These are phyloP conservation scores for Exophiala aquamarina DNA, from an alignment of 2,329 filamentous ascomycete genomes.

Conservation along the genomic window DNA sequence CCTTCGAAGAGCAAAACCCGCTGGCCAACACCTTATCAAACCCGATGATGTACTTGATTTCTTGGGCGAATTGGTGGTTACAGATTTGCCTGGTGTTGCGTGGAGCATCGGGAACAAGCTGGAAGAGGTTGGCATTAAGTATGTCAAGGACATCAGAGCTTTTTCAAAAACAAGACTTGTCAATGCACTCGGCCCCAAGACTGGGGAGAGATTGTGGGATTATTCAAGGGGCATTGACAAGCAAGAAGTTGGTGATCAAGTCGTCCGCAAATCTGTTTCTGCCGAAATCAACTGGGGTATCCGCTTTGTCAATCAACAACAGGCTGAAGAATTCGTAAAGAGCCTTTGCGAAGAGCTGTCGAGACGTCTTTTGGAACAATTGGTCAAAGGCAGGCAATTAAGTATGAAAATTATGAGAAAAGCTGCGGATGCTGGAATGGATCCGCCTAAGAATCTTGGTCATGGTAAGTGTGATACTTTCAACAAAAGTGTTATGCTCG, in stretches of 20 bases:
- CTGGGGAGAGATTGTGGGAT: constrained; percentile 84
- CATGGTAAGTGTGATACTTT: constrained; percentile 94
- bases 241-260: constrained; percentile 80
- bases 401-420: constrained; percentile 95
- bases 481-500: constrained; percentile 82
- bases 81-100: constrained; percentile 87
- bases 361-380: constrained; percentile 74
- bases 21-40: constrained; percentile 85
- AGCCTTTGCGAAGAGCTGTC: constrained; percentile 84
- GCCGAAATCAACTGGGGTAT: constrained; percentile 99
- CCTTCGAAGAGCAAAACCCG: constrained; percentile 87
- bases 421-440: constrained; percentile 79
- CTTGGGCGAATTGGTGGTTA: constrained; percentile 73
- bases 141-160: constrained; percentile 79
- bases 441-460: constrained; percentile 88
- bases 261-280: constrained; percentile 87
- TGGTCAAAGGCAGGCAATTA: constrained; percentile 82
- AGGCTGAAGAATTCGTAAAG: constrained; percentile 87
- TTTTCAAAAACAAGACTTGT: constrained; percentile 73
- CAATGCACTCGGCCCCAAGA: constrained; percentile 81
- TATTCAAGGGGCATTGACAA: constrained; percentile 87
- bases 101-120: constrained; percentile 84
- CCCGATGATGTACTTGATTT: constrained; percentile 76
- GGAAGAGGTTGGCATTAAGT: constrained; percentile 78
- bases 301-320: constrained; percentile 84